A percentile compares a stretch with the other conserved stretches of the same genome.
These are phyloP conservation scores for Funneliformis caledonium DNA, from an alignment of 371 early-diverging fungal species.

Conservation along the genomic window DNA sequence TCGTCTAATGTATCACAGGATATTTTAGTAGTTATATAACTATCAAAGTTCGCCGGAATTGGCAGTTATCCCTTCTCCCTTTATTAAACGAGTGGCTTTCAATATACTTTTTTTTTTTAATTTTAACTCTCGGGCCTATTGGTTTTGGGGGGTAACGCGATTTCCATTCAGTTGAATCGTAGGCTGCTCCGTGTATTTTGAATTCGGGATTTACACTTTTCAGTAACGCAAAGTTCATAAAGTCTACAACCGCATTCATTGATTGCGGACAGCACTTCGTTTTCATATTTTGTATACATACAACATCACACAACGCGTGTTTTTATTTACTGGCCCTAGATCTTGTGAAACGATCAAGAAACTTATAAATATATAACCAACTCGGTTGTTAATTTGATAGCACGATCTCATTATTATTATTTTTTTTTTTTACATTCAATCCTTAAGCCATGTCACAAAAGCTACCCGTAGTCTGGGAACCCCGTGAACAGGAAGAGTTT, in stretches of 20 bases:
- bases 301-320: conserved; percentile 24
- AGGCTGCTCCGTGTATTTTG: conserved; percentile 2
- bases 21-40: neutral
- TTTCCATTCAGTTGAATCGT: conserved; percentile 9
- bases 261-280: neutral
- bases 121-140: conserved; percentile 1
- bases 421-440: neutral
- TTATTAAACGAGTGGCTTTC: conserved; percentile 24
- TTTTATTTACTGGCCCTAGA: neutral
- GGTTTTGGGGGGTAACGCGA: conserved; percentile 25
- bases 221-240: neutral
- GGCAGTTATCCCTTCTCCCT: conserved; percentile 15
- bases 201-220: conserved; percentile 1
- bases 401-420: neutral
- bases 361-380: neutral
- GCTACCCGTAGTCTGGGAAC: conserved; percentile 37
- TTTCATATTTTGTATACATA: neutral
- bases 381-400: neutral
- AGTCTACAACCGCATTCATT: neutral
- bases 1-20: neutral
- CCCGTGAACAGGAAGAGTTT: conserved; percentile 26
- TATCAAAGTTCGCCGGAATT: neutral
- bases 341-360: conserved; percentile 10
- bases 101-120: neutral
- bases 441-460: conserved; percentile 37